These are phyloP conservation scores for Apiospora malaysiana DNA, from an alignment of 2,329 filamentous ascomycete species.

Conservation along the genomic window DNA sequence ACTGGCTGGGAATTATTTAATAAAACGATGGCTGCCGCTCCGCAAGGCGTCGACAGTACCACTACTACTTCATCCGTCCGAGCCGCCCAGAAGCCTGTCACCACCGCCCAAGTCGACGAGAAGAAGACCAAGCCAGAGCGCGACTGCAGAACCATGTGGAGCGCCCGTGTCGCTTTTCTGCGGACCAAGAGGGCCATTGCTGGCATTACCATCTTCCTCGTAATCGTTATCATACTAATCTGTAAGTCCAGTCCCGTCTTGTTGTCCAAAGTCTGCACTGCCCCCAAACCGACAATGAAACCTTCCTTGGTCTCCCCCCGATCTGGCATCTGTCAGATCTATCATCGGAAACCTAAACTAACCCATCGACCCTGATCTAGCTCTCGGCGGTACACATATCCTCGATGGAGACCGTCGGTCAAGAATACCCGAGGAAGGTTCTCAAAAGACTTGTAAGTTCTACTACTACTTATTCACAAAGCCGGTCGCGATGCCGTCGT, in stretches of 20 bases:
- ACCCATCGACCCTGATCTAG: not conserved
- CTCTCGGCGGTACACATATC: conserved; percentile 8
- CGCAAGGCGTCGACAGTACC: conserved; percentile 3
- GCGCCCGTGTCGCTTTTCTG: conserved; percentile 24
- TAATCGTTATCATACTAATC: conserved; percentile 21
- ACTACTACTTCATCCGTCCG: not conserved
- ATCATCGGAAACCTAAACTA: not conserved
- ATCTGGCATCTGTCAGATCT: not conserved
- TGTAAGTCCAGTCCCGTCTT: conserved; percentile 19
- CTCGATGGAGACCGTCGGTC: not conserved
- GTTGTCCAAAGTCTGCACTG: too few species aligned
- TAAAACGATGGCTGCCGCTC: conserved; percentile 11
- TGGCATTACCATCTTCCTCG: conserved; percentile 19
- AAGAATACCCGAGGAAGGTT: not conserved
- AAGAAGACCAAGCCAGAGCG: conserved; percentile 5
- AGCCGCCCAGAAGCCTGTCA: not conserved
- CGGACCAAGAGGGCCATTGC: conserved; percentile 24
- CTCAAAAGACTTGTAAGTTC: conserved; percentile 4
- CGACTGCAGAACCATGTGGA: conserved; percentile 20
- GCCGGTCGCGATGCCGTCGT: not conserved
- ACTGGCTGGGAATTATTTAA: not conserved
- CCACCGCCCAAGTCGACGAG: not conserved
- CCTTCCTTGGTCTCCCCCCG: not conserved
- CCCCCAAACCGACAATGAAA: not conserved
- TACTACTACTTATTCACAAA: not conserved